Conservation (phyloP, 2,329 filamentous ascomycete species). For the Aureobasidium sp. region DNA sequence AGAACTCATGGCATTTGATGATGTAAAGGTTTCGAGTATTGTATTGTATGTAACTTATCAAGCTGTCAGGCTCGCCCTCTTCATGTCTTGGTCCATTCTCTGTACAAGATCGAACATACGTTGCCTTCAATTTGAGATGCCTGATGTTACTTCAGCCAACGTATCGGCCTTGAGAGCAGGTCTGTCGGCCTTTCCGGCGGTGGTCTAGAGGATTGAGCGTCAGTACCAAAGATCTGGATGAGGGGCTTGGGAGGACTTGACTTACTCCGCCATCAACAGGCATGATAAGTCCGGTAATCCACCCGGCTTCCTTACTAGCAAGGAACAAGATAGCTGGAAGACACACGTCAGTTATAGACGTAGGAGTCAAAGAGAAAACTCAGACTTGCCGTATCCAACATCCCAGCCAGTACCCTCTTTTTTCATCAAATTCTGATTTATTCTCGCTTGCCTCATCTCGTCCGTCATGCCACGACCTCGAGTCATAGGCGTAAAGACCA, state of each 20-base stretch:
- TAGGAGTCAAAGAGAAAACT: background rate
- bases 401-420: constrained; percentile 64
- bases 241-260: background rate
- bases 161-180: background rate
- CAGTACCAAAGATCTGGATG: background rate
- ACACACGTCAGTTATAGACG: background rate
- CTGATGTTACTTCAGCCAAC: background rate
- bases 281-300: constrained; percentile 56
- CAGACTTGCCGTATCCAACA: constrained; percentile 38
- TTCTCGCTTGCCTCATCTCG: constrained; percentile 54
- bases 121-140: background rate
- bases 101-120: too few species aligned
- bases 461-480: constrained; percentile 56
- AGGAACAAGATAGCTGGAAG: constrained; percentile 55
- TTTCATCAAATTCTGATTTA: constrained; percentile 56
- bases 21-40: too few species aligned
- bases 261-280: constrained; percentile 53
- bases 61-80: background rate
- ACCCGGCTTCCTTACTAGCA: constrained; percentile 57
- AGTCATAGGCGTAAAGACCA: constrained; percentile 66
- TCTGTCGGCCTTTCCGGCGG: background rate
- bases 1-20: too few species aligned
- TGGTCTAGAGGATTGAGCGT: background rate
- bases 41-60: background rate
- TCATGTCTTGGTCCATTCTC: too few species aligned